phyloP scores from a whole-genome alignment of 768 basidiomycete genomes.

The Lactarius quietus region DNA sequence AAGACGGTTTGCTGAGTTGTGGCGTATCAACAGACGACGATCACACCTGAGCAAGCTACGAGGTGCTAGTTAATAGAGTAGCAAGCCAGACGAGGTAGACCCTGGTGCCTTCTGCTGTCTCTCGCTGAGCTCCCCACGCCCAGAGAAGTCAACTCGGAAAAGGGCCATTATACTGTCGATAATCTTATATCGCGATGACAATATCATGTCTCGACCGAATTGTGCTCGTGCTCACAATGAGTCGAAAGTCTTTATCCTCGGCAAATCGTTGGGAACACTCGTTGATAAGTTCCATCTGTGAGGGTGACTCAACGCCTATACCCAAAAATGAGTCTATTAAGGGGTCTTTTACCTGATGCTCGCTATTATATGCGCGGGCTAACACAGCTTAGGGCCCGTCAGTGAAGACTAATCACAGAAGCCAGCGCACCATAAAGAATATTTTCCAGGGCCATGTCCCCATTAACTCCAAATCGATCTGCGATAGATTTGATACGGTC shows the following conservation, averaged over 20 bases:
- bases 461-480: conserved; percentile 91
- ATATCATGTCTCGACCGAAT: not conserved
- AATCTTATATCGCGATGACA: conserved; percentile 48
- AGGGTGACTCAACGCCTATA: conserved; percentile 9
- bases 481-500: conserved; percentile 90
- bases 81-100: not conserved
- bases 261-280: conserved; percentile 86
- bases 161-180: conserved; percentile 97
- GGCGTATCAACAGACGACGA: not conserved
- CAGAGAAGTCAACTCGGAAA: conserved; percentile 91
- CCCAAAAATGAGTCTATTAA: conserved; percentile 7
- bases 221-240: conserved; percentile 46
- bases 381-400: conserved; percentile 24
- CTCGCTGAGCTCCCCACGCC: conserved; percentile 91
- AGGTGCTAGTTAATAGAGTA: conserved; percentile 19
- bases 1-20: not conserved
- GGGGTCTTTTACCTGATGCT: conserved; percentile 67
- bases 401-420: not conserved
- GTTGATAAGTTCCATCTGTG: conserved; percentile 86
- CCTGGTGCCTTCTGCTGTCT: conserved; percentile 77
- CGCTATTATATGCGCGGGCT: conserved; percentile 90
- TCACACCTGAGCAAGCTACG: conserved; percentile 75
- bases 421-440: conserved; percentile 70
- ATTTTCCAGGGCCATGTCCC: conserved; percentile 82
- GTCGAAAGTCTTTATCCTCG: conserved; percentile 80